Evolutionary conservation across 2,329 filamentous ascomycete genomes (phyloP).

Genomic region (Magnaporthiopsis incrustans): DNA sequence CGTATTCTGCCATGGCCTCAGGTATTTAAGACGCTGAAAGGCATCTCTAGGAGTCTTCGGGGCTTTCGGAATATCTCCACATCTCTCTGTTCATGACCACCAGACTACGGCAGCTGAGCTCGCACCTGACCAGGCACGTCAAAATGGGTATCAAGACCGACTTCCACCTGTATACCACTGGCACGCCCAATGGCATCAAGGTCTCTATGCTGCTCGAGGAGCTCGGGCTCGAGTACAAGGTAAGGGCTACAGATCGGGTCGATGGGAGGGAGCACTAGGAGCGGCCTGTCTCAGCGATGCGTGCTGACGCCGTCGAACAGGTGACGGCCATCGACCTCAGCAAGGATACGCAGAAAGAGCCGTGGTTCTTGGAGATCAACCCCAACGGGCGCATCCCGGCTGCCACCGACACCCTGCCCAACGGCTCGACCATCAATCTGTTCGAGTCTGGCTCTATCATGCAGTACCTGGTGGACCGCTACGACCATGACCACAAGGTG

Average conservation of each 20-base stretch:
- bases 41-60: neutral
- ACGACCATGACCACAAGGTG: slow-evolving; percentile 75
- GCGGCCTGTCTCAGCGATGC: neutral
- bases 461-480: slow-evolving; percentile 74
- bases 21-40: neutral
- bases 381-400: slow-evolving; percentile 90
- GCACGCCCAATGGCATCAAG: slow-evolving; percentile 88
- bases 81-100: neutral
- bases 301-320: slow-evolving; percentile 21
- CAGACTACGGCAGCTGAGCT: neutral
- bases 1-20: neutral
- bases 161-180: slow-evolving; percentile 73
- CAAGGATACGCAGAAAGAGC: slow-evolving; percentile 69
- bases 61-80: neutral
- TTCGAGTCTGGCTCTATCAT: slow-evolving; percentile 82
- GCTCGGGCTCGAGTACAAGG: slow-evolving; percentile 73
- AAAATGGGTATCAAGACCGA: slow-evolving; percentile 35
- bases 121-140: slow-evolving; percentile 1
- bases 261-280: neutral
- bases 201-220: slow-evolving; percentile 82
- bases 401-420: slow-evolving; percentile 67
- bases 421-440: slow-evolving; percentile 64
- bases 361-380: slow-evolving; percentile 86
- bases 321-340: slow-evolving; percentile 58
- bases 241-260: slow-evolving; percentile 17